phyloP scores from a whole-genome alignment of 768 basidiomycete genomes.

The Tricholomella constricta region DNA sequence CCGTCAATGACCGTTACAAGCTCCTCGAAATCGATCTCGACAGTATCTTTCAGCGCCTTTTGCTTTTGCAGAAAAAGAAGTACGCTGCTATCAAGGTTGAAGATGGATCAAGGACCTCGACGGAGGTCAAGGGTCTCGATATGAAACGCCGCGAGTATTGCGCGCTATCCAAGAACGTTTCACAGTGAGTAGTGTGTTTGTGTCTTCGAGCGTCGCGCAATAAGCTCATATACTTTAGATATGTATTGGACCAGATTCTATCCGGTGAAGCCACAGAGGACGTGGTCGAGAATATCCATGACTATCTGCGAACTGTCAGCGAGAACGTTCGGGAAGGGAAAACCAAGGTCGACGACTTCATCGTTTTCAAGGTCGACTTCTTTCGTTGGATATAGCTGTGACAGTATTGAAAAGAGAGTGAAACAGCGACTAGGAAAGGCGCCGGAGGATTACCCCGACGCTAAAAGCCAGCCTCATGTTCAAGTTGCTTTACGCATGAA shows the following conservation, averaged over 20 bases:
- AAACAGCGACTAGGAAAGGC: slow-evolving; percentile 94
- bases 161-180: slow-evolving; percentile 86
- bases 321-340: slow-evolving; percentile 76
- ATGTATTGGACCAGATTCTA: slow-evolving; percentile 86
- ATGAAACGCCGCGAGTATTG: slow-evolving; percentile 99
- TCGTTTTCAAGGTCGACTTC: slow-evolving; percentile 82
- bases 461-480: slow-evolving; percentile 93
- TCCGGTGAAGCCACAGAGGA: slow-evolving; percentile 89
- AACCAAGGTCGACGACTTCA: slow-evolving; percentile 89
- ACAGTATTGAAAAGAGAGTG: neutral
- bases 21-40: slow-evolving; percentile 97
- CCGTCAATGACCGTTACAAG: slow-evolving; percentile 93
- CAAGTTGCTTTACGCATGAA: slow-evolving; percentile 94
- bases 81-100: slow-evolving; percentile 97
- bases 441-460: slow-evolving; percentile 96
- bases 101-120: slow-evolving; percentile 72
- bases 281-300: slow-evolving; percentile 90
- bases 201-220: neutral
- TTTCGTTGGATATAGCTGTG: neutral
- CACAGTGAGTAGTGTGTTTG: slow-evolving; percentile 64
- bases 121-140: slow-evolving; percentile 95
- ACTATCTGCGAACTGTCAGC: slow-evolving; percentile 79
- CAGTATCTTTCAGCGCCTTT: slow-evolving; percentile 86
- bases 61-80: slow-evolving; percentile 98
- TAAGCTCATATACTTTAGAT: slow-evolving; percentile 47